Evolutionary conservation across 495 filamentous ascomycete species (phyloP).

Genomic region (Aspergillus campestris): DNA sequence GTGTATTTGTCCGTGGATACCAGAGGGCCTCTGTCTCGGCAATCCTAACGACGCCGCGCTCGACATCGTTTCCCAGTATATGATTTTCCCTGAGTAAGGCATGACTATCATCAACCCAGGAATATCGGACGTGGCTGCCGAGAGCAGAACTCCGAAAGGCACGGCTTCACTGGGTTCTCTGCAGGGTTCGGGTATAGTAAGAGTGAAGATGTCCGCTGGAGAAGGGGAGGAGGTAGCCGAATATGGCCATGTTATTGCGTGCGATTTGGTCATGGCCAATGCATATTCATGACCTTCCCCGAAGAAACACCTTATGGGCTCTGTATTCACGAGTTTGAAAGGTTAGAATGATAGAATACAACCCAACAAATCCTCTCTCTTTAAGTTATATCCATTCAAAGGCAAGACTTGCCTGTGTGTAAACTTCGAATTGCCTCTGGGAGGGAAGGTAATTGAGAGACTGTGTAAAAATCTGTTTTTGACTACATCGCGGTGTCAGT

Average conservation of each 20-base stretch:
- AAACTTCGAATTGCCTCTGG: conserved; percentile 63
- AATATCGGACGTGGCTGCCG: conserved; percentile 61
- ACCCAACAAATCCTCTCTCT: too few species aligned
- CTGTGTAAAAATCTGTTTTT: conserved; percentile 76
- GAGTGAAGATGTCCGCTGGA: conserved; percentile 61
- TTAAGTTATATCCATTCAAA: too few species aligned
- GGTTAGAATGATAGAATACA: neutral
- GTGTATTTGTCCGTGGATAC: conserved; percentile 63
- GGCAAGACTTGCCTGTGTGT: conserved; percentile 43
- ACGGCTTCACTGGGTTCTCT: conserved; percentile 54
- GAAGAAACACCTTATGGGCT: conserved; percentile 44
- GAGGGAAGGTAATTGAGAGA: conserved; percentile 73
- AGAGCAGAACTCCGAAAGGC: conserved; percentile 73
- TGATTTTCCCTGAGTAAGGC: conserved; percentile 71
- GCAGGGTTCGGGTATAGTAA: conserved; percentile 67
- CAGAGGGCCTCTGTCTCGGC: conserved; percentile 64
- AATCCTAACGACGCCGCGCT: conserved; percentile 69
- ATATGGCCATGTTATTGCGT: conserved; percentile 88
- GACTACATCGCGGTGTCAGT: conserved; percentile 47
- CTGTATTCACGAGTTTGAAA: conserved; percentile 19
- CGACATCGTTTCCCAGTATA: conserved; percentile 92
- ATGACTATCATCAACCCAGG: conserved; percentile 80
- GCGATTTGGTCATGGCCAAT: conserved; percentile 65
- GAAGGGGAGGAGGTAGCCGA: conserved; percentile 43
- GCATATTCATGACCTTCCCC: conserved; percentile 62